phyloP scores from a whole-genome alignment of 208 protist species.

The Trypanosoma scelopori region DNA sequence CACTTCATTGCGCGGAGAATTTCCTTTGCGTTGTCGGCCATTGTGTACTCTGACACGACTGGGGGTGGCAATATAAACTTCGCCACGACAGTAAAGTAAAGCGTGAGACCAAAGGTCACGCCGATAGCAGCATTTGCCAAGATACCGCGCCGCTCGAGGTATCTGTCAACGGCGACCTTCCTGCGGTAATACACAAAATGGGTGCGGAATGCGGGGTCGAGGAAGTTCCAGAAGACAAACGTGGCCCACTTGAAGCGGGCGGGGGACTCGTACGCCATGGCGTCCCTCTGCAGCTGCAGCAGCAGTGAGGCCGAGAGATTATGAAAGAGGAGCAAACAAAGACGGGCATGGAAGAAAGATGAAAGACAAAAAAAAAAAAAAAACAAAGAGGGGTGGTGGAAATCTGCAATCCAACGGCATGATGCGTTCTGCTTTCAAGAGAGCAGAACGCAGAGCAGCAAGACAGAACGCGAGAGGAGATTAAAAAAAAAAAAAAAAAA shows the following conservation, averaged over 20 bases:
- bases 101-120: slow-evolving; percentile 51
- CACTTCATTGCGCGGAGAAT: slow-evolving; percentile 57
- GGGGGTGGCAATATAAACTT: slow-evolving; percentile 36
- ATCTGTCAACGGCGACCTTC: slow-evolving; percentile 71
- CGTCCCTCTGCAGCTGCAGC: slow-evolving; percentile 33
- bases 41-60: slow-evolving; percentile 42
- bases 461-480: no score
- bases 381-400: no score
- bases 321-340: no score
- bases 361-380: no score
- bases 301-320: not conserved
- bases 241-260: slow-evolving; percentile 75
- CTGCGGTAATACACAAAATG: slow-evolving; percentile 73
- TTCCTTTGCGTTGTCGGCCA: slow-evolving; percentile 64
- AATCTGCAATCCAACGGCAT: no score
- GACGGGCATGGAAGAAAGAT: no score
- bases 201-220: slow-evolving; percentile 67
- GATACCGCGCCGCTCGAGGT: slow-evolving; percentile 68
- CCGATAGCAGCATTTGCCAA: slow-evolving; percentile 61
- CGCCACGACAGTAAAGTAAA: slow-evolving; percentile 56
- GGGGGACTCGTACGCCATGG: slow-evolving; percentile 46
- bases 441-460: no score
- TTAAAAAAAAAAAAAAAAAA: no score
- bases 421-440: no score
- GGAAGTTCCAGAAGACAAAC: slow-evolving; percentile 72